These are phyloP conservation scores for Beauveria brongniartii DNA, from an alignment of 2,329 filamentous ascomycete species.

Conservation along the genomic window DNA sequence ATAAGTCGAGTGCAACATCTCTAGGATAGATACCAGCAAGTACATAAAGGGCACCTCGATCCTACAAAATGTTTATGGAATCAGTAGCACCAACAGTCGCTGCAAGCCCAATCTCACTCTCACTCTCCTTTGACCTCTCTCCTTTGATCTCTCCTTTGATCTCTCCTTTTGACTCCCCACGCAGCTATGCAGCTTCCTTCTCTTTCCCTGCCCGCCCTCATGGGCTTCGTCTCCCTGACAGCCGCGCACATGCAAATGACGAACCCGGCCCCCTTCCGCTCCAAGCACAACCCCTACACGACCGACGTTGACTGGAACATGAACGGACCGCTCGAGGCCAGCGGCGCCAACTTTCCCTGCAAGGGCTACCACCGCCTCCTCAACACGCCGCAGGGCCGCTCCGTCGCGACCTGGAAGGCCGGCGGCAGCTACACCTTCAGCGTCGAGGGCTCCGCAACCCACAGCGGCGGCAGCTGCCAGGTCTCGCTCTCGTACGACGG, in stretches of 20 bases:
- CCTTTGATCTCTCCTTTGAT: too few relatives aligned
- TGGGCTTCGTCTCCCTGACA: conserved; percentile 28
- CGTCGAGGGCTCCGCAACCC: conserved; percentile 48
- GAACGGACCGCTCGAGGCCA: conserved; percentile 53
- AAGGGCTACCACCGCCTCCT: conserved; percentile 49
- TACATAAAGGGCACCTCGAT: not conserved
- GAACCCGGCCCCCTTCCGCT: conserved; percentile 40
- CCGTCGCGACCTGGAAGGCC: conserved; percentile 51
- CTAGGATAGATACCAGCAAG: not conserved
- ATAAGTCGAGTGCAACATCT: not conserved
- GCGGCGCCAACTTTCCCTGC: conserved; percentile 63
- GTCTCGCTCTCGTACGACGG: conserved; percentile 63
- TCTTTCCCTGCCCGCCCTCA: conserved; percentile 26
- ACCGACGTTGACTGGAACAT: conserved; percentile 58
- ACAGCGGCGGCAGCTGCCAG: conserved; percentile 64
- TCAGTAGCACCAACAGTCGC: not conserved
- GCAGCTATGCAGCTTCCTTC: conserved; percentile 21
- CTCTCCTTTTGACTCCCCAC: not conserved
- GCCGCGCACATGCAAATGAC: conserved; percentile 45
- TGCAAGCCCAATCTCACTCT: not conserved
- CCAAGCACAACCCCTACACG: conserved; percentile 41
- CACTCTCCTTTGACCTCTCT: not conserved
- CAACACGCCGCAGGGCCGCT: conserved; percentile 34
- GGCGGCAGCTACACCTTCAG: conserved; percentile 52
- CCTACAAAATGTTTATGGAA: not conserved